phyloP scores from a whole-genome alignment of 768 basidiomycete species.

The Tulasnella calospora region DNA sequence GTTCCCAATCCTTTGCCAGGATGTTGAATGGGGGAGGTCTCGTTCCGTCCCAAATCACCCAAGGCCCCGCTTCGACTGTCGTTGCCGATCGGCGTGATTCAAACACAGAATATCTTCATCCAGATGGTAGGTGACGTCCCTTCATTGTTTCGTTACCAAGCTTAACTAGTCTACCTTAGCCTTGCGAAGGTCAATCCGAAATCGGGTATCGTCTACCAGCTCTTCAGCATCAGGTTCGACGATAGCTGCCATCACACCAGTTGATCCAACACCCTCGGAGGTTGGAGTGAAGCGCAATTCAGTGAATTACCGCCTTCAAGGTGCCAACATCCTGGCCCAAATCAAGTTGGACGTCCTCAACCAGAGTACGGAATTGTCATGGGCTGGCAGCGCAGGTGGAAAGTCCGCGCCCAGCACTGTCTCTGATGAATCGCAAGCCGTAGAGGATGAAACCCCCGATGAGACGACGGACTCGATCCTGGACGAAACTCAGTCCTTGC shows the following conservation, averaged over 20 bases:
- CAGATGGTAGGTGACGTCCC: neutral
- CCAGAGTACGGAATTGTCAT: neutral
- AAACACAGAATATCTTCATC: neutral
- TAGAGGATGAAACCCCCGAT: slow-evolving; percentile 29
- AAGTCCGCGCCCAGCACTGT: slow-evolving; percentile 6
- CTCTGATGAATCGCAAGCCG: neutral
- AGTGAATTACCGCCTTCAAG: slow-evolving; percentile 60
- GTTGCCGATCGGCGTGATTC: neutral
- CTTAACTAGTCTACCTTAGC: neutral
- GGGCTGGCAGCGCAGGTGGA: slow-evolving; percentile 4
- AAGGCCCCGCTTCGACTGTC: neutral
- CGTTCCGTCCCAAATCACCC: neutral
- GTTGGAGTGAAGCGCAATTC: neutral
- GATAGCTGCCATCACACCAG: neutral
- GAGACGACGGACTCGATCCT: slow-evolving; percentile 30
- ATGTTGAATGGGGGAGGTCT: neutral
- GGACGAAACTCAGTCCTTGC: neutral
- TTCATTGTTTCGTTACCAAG: neutral
- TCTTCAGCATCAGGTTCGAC: neutral
- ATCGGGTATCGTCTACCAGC: neutral
- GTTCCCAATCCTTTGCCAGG: neutral
- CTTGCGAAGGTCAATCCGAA: neutral
- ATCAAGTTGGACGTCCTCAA: slow-evolving; percentile 56
- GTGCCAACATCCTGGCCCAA: slow-evolving; percentile 76
- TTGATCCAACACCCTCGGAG: neutral